Percentiles rank a stretch among this genome's conserved stretches.
Conservation (phyloP, 2,329 filamentous ascomycete genomes). For the Byssochlamys sp. region DNA sequence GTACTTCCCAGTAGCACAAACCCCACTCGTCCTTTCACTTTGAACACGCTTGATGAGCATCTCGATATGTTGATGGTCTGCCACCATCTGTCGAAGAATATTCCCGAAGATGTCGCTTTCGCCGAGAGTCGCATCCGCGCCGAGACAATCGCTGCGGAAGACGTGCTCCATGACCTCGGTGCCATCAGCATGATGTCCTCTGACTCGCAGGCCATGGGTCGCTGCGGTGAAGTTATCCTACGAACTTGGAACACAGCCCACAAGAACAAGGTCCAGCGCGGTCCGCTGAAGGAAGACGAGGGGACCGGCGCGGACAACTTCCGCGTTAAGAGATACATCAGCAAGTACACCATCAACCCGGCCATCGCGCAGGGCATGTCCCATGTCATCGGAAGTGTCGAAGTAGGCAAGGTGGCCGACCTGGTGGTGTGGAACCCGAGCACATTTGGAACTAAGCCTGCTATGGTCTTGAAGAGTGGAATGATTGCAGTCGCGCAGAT, state of each 20-base stretch:
- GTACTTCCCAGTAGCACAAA: slow-evolving; percentile 87
- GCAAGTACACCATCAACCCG: slow-evolving; percentile 94
- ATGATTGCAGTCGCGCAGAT: slow-evolving; percentile 76
- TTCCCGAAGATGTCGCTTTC: slow-evolving; percentile 90
- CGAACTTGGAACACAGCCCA: slow-evolving; percentile 95
- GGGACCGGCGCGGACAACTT: slow-evolving; percentile 78
- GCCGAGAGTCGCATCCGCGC: slow-evolving; percentile 88
- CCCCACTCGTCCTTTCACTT: slow-evolving; percentile 79
- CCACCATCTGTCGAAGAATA: slow-evolving; percentile 84
- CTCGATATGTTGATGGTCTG: slow-evolving; percentile 98
- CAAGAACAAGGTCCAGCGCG: slow-evolving; percentile 87
- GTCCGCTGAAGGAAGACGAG: slow-evolving; percentile 64
- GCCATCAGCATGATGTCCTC: slow-evolving; percentile 97
- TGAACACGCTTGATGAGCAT: slow-evolving; percentile 90
- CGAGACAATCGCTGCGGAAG: slow-evolving; percentile 92
- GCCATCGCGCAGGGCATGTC: slow-evolving; percentile 82
- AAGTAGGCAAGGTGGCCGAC: slow-evolving; percentile 83
- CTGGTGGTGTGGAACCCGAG: slow-evolving; percentile 76
- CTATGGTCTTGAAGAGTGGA: slow-evolving; percentile 73
- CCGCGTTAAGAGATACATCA: slow-evolving; percentile 81
- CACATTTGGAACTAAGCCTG: slow-evolving; percentile 80
- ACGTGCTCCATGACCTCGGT: slow-evolving; percentile 86
- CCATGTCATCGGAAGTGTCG: slow-evolving; percentile 75
- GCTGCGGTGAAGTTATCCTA: slow-evolving; percentile 84
- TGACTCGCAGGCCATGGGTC: slow-evolving; percentile 93